A percentile compares a stretch with the other conserved stretches of the same genome.
These are phyloP conservation scores for Talaromyces sp. DNA, from an alignment of 2,329 filamentous ascomycete genomes.

Conservation along the genomic window DNA sequence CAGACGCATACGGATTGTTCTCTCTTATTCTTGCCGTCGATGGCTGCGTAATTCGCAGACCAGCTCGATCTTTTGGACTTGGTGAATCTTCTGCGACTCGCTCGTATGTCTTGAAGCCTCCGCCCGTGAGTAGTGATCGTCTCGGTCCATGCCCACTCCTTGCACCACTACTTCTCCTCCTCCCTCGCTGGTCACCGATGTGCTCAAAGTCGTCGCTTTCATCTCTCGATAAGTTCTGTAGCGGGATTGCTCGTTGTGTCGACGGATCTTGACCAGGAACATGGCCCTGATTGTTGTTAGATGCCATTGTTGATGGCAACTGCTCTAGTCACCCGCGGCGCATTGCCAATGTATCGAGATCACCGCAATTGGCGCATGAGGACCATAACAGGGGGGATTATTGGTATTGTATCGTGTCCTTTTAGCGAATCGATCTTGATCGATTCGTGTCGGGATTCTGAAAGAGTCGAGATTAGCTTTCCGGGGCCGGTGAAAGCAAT, in stretches of 20 bases:
- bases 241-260: slow-evolving; percentile 58
- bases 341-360: slow-evolving; percentile 31
- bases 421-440: neutral
- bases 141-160: slow-evolving; percentile 34
- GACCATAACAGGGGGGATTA: neutral
- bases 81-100: slow-evolving; percentile 52
- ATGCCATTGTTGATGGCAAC: slow-evolving; percentile 38
- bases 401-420: neutral
- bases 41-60: slow-evolving; percentile 21
- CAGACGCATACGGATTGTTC: slow-evolving; percentile 19
- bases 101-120: slow-evolving; percentile 46
- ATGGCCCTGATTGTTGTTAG: slow-evolving; percentile 28
- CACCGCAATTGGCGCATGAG: neutral
- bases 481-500: neutral
- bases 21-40: slow-evolving; percentile 21
- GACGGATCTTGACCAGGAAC: slow-evolving; percentile 22
- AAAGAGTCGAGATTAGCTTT: no score
- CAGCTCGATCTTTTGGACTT: slow-evolving; percentile 33
- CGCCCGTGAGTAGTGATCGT: slow-evolving; percentile 37
- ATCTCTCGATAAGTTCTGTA: slow-evolving; percentile 56
- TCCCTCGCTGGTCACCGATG: slow-evolving; percentile 26
- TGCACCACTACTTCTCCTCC: slow-evolving; percentile 31
- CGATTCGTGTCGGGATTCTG: neutral
- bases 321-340: slow-evolving; percentile 33
- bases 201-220: slow-evolving; percentile 25